Evolutionary conservation across 805 yeast species (phyloP), one percentile per base, ranked within the genome.

Genomic region (Zygoascus biomembranicola): DNA sequence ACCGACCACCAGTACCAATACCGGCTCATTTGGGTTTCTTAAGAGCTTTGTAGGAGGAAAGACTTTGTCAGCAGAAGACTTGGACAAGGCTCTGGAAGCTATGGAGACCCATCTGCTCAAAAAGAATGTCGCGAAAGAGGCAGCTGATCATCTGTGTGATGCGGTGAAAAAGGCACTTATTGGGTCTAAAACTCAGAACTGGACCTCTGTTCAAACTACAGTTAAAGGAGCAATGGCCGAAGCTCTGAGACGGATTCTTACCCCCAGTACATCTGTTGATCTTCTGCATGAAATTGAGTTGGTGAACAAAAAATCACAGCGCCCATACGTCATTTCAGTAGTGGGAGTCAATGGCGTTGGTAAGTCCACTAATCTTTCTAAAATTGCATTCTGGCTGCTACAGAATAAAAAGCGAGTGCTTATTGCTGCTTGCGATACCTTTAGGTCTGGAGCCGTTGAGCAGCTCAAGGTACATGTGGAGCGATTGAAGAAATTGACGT

Each of bases 321-420:
- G 79, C 8, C 97, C 99, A 1, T 92, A 88, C 60, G 97, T 92
- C n/a, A 88, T 92, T 53, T 90, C 97, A 0, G 92, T 92, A 20
- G 98, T 92, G 26, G 99, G 99, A 43, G 99, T 92, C 19, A 92
- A 92, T 68, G 99, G 99, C 46, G 99, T 92, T 43, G 99, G 99
- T 13, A 92, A 92, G 69, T 92, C 98, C 0, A 92, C 99, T 1
- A 94, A 92, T 64, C 73, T 92, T 57, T 94, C 98, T 26, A 92
- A 92, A 69, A 72, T 92, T 51, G 98, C 97, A 1, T 92, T 87
- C 68, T 92, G 99, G 99, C 76, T 92, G 51, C 71, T 92, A 53
- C 97, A 94, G 65, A 92, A 94, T 68, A 82, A 92, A 64, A 77
- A 87, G 67, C 81, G 79, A 59, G 96, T 92, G 1, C 75, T 92